phyloP scores from a whole-genome alignment of 1,284 basidiomycete genomes.

The Ustilago shanxiensis region DNA sequence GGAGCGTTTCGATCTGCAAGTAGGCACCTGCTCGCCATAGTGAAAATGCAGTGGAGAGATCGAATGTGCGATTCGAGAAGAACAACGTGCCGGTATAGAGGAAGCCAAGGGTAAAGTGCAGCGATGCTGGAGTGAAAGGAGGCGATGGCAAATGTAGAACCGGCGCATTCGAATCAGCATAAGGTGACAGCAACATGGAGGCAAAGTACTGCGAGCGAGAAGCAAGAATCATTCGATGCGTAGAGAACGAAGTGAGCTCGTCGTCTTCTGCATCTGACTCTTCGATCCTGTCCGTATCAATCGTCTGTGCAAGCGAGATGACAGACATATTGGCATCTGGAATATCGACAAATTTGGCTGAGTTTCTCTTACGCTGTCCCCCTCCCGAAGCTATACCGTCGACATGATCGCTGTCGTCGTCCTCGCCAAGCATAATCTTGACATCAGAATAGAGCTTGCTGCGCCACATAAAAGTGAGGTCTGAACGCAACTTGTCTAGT shows the following conservation, averaged over 20 bases:
- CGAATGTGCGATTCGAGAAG: slow-evolving; percentile 91
- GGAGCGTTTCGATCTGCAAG: slow-evolving; percentile 76
- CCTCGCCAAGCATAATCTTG: slow-evolving; percentile 55
- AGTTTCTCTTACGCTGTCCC: neutral
- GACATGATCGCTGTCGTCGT: slow-evolving; percentile 10
- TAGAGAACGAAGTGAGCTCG: slow-evolving; percentile 76
- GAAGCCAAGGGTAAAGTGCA: slow-evolving; percentile 94
- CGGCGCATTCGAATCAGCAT: slow-evolving; percentile 66
- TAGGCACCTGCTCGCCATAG: slow-evolving; percentile 87
- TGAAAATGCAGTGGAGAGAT: slow-evolving; percentile 89
- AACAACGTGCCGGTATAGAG: slow-evolving; percentile 93
- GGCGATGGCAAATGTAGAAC: slow-evolving; percentile 72
- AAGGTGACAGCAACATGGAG: slow-evolving; percentile 79
- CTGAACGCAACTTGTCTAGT: slow-evolving; percentile 81
- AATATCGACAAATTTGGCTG: slow-evolving; percentile 39
- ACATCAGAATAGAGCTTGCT: slow-evolving; percentile 65
- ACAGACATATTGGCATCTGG: slow-evolving; percentile 58
- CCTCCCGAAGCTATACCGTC: neutral
- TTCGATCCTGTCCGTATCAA: slow-evolving; percentile 39
- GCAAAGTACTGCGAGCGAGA: slow-evolving; percentile 90
- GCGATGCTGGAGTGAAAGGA: slow-evolving; percentile 91
- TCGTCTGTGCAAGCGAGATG: slow-evolving; percentile 45
- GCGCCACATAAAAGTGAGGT: slow-evolving; percentile 66
- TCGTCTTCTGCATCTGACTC: slow-evolving; percentile 52
- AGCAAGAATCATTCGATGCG: slow-evolving; percentile 91